Base-by-base conservation (phyloP, 2,329 filamentous ascomycete species). In the Fusarium sp. region DNA sequence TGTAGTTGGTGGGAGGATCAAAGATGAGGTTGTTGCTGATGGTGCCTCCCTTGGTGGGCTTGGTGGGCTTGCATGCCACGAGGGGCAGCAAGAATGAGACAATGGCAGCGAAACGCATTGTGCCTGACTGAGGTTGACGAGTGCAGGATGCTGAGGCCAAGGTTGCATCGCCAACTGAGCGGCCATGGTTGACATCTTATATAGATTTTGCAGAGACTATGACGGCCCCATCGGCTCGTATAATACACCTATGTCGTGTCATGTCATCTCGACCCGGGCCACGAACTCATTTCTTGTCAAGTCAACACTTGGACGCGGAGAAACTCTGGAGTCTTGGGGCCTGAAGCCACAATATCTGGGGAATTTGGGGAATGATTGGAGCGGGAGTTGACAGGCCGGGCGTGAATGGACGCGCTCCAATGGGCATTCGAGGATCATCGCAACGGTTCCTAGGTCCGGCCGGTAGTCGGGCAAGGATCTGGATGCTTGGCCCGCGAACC, bases 1-100 rank as follows among this genome's bases (percentile, higher is more conserved):
- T 80, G 68, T 78, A 80, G 64, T 77, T 75, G n/a, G 66, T 63
- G 0, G 67, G 67, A n/a, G 80, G 79, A 37, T 73, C 72, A 62
- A 75, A 82, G 37, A 82, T 73, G 66, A 76, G 71, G 23, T 73
- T 72, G 21, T 69, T 69, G 35, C 64, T 68, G 31, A 66, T 53
- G 11, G 61, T 63, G n/a, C 54, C 60, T 25, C 49, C 49, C 35
- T 60, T 60, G 13, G 7, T 4, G 17, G 38, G 21, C 14, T 49
- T 44, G 21, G 57, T 25, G 31, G 57, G 57, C 39, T 48, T 48
- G 32, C 61, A 61, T 44, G 52, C 57, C 52, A 49, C 61, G 2
- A 64, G 42, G 38, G 61, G 61, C 56, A 64, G 52, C 37, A 64
- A 3, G 8, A 64, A 44, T 2, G 61, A 58, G 25, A 48, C 35